Evolutionary conservation across 306 rosid genomes (phyloP).

Genomic region (Dicorynia guianensis): DNA sequence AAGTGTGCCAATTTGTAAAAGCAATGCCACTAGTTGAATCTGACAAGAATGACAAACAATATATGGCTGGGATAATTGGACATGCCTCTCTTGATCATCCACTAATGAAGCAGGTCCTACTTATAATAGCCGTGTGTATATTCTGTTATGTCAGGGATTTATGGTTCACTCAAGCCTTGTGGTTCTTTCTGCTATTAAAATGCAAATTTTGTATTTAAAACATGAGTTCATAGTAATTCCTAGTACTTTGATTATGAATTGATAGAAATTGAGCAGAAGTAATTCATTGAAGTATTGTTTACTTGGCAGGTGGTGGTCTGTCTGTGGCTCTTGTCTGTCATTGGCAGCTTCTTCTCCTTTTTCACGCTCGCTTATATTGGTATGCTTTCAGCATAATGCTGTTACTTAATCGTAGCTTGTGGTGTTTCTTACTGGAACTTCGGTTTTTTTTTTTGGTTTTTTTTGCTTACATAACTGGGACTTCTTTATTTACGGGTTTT

Average conservation of each 20-base stretch:
- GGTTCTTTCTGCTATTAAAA: conserved; percentile 20
- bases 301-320: conserved; percentile 76
- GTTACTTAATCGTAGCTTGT: conserved; percentile 27
- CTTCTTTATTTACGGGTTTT: conserved; percentile 5
- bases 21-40: not conserved
- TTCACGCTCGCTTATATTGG: conserved; percentile 84
- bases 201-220: conserved; percentile 30
- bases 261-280: conserved; percentile 25
- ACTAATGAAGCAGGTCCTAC: not conserved
- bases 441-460: too few species aligned
- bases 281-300: conserved; percentile 38
- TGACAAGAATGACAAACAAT: not conserved
- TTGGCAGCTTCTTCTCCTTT: conserved; percentile 79
- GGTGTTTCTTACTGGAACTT: conserved; percentile 17
- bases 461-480: too few species aligned
- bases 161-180: conserved; percentile 4
- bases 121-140: not conserved
- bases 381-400: conserved; percentile 43
- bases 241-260: conserved; percentile 14
- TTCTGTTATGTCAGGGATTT: not conserved
- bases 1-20: not conserved
- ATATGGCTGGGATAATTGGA: conserved; percentile 2
- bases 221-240: conserved; percentile 1
- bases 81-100: not conserved
- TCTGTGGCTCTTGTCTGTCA: conserved; percentile 87